Evolutionary conservation across 148 eudicot genomes (phyloP), one percentile per base, ranked within the genome.

Genomic region (Mesembryanthemum crystallinum): DNA sequence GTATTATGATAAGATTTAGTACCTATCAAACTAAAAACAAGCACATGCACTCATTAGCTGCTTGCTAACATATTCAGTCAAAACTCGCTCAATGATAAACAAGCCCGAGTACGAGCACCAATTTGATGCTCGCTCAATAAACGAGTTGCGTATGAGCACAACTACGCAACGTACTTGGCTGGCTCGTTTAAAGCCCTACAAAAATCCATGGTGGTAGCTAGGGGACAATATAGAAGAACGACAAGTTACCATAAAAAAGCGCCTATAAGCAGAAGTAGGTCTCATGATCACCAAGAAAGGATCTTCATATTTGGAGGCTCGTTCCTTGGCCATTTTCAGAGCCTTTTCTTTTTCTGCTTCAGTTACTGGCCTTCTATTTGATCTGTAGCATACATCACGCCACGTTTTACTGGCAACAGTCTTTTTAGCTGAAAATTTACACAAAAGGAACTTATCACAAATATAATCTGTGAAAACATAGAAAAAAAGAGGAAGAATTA

Each of bases 201-300:
- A n/a, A n/a, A n/a, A n/a, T n/a, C n/a, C n/a, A n/a, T n/a, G n/a
- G n/a, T n/a, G n/a, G n/a, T n/a, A n/a, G n/a, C n/a, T n/a, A n/a
- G n/a, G n/a, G n/a, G n/a, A 35, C 2, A 47, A 35, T 24, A 70
- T 61, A 25, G 29, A 32, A 29, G 72, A 60, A 60, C 10, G 12
- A 33, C 27, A 59, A 21, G 4, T 83, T 78, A 88, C 88, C 87
- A 86, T 24, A 33, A 52, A 76, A 76, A 84, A 88, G 54, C 76
- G 72, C 63, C 43, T 82, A 80, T 80, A 71, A 11, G 78, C 89
- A 55, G 77, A 63, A 13, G 86, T 63, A 27, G 83, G 76, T 65
- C 71, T 64, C 88, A 86, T 80, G 14, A 81, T 73, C 49, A 76
- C 80, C 15, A 72, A 27, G 61, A 72, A 82, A 30, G 80, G 32